Conservation (phyloP, 164 flowering plant genomes). For the Tinospora cordifolia region DNA sequence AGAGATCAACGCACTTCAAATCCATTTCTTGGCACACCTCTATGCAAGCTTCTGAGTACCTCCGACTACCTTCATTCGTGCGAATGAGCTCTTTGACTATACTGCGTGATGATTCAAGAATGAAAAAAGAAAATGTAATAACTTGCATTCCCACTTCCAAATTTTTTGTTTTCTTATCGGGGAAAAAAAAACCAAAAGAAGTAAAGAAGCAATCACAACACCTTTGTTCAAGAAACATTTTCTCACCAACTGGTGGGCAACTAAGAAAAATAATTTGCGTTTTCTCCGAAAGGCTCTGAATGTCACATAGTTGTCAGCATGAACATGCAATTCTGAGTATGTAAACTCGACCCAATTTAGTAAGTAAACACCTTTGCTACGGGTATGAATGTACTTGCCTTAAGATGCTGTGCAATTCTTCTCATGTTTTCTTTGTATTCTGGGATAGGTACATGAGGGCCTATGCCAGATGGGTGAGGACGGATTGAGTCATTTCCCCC, state of each 20-base stretch:
- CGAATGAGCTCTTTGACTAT: slow-evolving; percentile 48
- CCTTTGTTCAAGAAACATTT: slow-evolving; percentile 43
- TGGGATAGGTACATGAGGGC: slow-evolving; percentile 89
- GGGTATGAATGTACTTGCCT: slow-evolving; percentile 33
- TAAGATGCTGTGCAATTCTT: slow-evolving; percentile 60
- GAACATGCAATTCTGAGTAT: neutral
- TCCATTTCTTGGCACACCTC: slow-evolving; percentile 61
- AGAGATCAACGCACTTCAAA: slow-evolving; percentile 70
- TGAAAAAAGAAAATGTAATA: neutral
- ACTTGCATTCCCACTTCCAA: neutral
- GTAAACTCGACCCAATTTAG: neutral
- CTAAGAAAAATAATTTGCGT: slow-evolving; percentile 29
- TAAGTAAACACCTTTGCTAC: neutral
- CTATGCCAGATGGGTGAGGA: slow-evolving; percentile 74
- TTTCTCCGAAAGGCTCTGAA: slow-evolving; percentile 69
- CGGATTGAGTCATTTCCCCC: slow-evolving; percentile 97
- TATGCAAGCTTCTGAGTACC: slow-evolving; percentile 80
- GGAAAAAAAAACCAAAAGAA: too few species aligned
- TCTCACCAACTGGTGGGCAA: slow-evolving; percentile 54
- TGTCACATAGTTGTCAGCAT: slow-evolving; percentile 15
- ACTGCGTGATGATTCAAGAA: slow-evolving; percentile 45
- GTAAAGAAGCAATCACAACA: slow-evolving; percentile 17
- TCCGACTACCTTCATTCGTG: slow-evolving; percentile 60
- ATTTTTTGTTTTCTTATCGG: too few species aligned
- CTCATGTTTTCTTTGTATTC: slow-evolving; percentile 83